These are phyloP conservation scores for Pythium inflatum DNA, from an alignment of 352 stramenopile species.

Conservation along the genomic window DNA sequence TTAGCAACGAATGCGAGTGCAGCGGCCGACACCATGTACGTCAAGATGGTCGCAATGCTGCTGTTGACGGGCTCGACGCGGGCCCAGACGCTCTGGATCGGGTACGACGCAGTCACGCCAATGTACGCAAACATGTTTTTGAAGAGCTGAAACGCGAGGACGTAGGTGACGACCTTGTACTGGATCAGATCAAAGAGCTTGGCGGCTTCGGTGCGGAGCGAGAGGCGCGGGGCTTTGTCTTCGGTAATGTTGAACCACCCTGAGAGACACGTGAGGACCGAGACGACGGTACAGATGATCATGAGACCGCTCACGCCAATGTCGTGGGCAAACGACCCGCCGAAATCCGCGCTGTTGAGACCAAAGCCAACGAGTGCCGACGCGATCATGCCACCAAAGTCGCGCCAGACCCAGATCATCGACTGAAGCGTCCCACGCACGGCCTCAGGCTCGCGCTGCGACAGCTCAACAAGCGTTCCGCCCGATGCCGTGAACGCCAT, in stretches of 20 bases:
- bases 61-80: slow-evolving; percentile 41
- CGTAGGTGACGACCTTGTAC: slow-evolving; percentile 36
- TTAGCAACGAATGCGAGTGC: slow-evolving; percentile 25
- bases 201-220: slow-evolving; percentile 17
- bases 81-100: slow-evolving; percentile 38
- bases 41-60: slow-evolving; percentile 33
- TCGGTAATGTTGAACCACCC: slow-evolving; percentile 37
- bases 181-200: slow-evolving; percentile 41
- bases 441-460: slow-evolving; percentile 37
- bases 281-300: slow-evolving; percentile 28
- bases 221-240: slow-evolving; percentile 24
- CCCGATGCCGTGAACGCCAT: slow-evolving; percentile 55
- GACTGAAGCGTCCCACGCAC: slow-evolving; percentile 40
- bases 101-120: slow-evolving; percentile 31
- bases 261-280: slow-evolving; percentile 13
- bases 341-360: slow-evolving; percentile 39
- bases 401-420: slow-evolving; percentile 34
- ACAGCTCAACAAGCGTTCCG: slow-evolving; percentile 45
- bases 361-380: slow-evolving; percentile 37
- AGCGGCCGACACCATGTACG: slow-evolving; percentile 23
- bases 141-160: slow-evolving; percentile 40
- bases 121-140: slow-evolving; percentile 40
- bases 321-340: slow-evolving; percentile 27
- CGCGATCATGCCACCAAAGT: slow-evolving; percentile 25
- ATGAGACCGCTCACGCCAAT: slow-evolving; percentile 32